These are phyloP conservation scores for Termitomyces sp. DNA, from an alignment of 768 basidiomycete genomes.

Conservation along the genomic window DNA sequence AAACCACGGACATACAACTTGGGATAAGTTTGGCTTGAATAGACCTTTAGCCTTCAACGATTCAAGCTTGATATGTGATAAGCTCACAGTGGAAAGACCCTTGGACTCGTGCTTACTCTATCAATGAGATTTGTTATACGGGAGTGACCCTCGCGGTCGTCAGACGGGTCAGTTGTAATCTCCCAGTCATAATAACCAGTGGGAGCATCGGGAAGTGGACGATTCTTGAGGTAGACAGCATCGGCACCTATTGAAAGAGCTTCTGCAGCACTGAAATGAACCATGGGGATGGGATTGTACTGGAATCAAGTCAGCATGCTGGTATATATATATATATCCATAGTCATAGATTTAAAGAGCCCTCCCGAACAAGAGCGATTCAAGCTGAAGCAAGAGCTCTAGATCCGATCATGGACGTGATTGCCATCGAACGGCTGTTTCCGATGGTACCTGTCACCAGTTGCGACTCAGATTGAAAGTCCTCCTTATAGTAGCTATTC, in stretches of 20 bases:
- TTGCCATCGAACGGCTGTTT: no score
- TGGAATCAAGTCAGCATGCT: not conserved
- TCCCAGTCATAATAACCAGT: slow-evolving; percentile 44
- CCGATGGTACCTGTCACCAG: not conserved
- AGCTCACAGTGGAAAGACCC: not conserved
- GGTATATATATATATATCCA: not conserved
- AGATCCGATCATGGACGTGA: not conserved
- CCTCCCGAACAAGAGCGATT: not conserved
- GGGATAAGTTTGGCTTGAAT: slow-evolving; percentile 17
- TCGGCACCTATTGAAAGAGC: slow-evolving; percentile 26
- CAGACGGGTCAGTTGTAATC: slow-evolving; percentile 23
- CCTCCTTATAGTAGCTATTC: not conserved
- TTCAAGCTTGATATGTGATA: not conserved
- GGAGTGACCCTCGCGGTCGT: slow-evolving; percentile 27
- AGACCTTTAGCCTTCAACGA: slow-evolving; percentile 18
- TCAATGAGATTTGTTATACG: slow-evolving; percentile 27
- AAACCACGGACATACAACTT: slow-evolving; percentile 17
- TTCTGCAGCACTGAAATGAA: slow-evolving; percentile 18
- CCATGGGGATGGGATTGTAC: not conserved
- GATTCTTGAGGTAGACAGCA: slow-evolving; percentile 27
- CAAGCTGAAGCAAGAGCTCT: not conserved
- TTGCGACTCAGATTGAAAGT: not conserved
- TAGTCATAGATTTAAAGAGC: not conserved
- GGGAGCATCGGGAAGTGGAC: slow-evolving; percentile 33
- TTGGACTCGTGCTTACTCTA: slow-evolving; percentile 11